Base-by-base conservation (phyloP, 805 yeast genomes). In the Kregervanrija pseudodelftensis region DNA sequence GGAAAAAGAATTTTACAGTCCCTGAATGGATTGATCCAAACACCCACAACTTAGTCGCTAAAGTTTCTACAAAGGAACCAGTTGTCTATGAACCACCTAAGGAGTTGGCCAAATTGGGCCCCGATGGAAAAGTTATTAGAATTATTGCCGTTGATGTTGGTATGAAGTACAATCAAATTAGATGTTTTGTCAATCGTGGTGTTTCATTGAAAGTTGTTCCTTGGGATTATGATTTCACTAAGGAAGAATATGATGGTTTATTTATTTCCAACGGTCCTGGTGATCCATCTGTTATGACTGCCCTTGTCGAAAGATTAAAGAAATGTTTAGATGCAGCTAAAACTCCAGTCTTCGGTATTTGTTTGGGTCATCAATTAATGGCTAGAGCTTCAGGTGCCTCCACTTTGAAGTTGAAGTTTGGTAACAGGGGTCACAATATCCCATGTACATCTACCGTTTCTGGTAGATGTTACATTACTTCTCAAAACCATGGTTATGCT, bases 191-290 rank as follows among this genome's bases (percentile, higher is more conserved):
- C 47, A 79, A 80, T 63, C 83, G 99, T 61, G 99, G 99, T 65
- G 96, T 93, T 42, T 97, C 95, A 69, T 74, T 93, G 55, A 78
- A 80, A 62, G 97, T 93, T 45, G 97, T 93, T 40, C 98, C 99
- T 49, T 91, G 91, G 90, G 82, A 93, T 64, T 81, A 89, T 62
- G 95, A 89, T 66, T 82, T 85, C 65, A 71, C 85, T 50, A 59
- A 67, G 41, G 95, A 88, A 66, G 74, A 80, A 50, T 93, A 84
- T 63, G 99, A 93, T 65, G 99, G 99, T 73, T 74, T 93, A 58
- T 93, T 93, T 68, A 73, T 91, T 53, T 90, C 97, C 45, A 93
- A 93, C 68, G 99, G 99, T 72, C 99, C 99, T 30, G 99, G 99
- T 78, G 98, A 93, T 70, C 99, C 99, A 46, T 77, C 93, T 37